phyloP scores from a whole-genome alignment of 1,284 basidiomycete species.

The Trichosporon ovoides region DNA sequence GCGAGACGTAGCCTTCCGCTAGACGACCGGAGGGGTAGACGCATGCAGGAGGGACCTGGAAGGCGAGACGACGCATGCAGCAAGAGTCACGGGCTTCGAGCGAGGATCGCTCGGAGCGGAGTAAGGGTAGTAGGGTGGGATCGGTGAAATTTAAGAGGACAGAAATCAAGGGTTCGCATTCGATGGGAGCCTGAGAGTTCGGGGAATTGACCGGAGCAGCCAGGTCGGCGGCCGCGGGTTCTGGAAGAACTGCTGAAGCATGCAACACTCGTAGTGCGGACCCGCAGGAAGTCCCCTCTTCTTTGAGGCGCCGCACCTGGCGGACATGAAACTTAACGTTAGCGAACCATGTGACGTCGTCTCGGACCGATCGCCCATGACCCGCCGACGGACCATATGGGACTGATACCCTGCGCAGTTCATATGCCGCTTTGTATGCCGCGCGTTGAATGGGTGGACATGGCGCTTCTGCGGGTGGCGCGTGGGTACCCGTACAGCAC shows the following conservation, averaged over 20 bases:
- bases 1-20: background rate
- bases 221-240: background rate
- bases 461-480: background rate
- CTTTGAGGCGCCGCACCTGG: background rate
- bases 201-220: background rate
- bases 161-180: no score
- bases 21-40: background rate
- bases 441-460: background rate
- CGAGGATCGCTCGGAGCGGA: no score
- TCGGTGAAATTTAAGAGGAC: no score
- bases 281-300: background rate
- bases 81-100: no score
- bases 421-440: no score
- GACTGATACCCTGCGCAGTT: no score
- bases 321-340: background rate
- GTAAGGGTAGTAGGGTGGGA: no score
- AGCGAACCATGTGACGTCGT: conserved; percentile 2
- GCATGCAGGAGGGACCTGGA: no score
- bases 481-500: background rate
- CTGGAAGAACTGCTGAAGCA: background rate
- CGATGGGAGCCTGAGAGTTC: background rate
- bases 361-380: background rate
- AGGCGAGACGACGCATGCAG: no score
- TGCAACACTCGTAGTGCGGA: background rate
- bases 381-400: no score